Evolutionary conservation across 768 basidiomycete species (phyloP).

Genomic region (Fistulinella prunicolor): DNA sequence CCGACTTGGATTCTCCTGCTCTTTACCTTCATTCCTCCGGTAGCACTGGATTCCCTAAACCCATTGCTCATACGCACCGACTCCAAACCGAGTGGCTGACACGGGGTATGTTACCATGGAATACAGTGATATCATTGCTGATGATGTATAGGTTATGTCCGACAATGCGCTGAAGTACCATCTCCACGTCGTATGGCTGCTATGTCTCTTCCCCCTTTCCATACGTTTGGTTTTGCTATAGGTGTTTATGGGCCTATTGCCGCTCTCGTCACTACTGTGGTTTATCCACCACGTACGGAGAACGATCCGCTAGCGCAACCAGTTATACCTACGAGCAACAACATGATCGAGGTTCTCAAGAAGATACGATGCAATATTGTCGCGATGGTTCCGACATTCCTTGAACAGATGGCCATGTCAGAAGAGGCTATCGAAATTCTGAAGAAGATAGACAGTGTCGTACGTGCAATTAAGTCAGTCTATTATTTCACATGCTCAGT

Average conservation of each 20-base stretch:
- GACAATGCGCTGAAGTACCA: not conserved
- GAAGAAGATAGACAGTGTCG: conserved; percentile 23
- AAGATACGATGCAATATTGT: conserved; percentile 29
- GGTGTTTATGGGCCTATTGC: conserved; percentile 20
- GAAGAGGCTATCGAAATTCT: conserved; percentile 21
- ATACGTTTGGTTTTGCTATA: conserved; percentile 18
- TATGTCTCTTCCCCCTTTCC: conserved; percentile 30
- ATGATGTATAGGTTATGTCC: conserved; percentile 4
- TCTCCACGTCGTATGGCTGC: conserved; percentile 16
- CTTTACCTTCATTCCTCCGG: conserved; percentile 49
- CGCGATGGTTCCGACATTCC: conserved; percentile 36
- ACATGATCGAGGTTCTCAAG: conserved; percentile 34
- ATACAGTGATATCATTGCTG: not conserved
- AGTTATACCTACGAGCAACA: conserved; percentile 37
- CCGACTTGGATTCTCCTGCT: conserved; percentile 35
- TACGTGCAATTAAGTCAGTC: conserved; percentile 18
- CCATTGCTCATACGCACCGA: conserved; percentile 37
- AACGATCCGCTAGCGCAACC: conserved; percentile 26
- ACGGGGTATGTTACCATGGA: conserved; percentile 29
- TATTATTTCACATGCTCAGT: not conserved
- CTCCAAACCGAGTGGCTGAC: conserved; percentile 34
- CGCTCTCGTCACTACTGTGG: conserved; percentile 10
- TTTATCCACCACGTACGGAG: conserved; percentile 30
- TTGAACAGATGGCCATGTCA: conserved; percentile 35
- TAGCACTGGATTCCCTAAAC: conserved; percentile 49